Evolutionary conservation across 352 stramenopile species (phyloP), one percentile per base, ranked within the genome.

Genomic region (Thraustochytrium striatum): DNA sequence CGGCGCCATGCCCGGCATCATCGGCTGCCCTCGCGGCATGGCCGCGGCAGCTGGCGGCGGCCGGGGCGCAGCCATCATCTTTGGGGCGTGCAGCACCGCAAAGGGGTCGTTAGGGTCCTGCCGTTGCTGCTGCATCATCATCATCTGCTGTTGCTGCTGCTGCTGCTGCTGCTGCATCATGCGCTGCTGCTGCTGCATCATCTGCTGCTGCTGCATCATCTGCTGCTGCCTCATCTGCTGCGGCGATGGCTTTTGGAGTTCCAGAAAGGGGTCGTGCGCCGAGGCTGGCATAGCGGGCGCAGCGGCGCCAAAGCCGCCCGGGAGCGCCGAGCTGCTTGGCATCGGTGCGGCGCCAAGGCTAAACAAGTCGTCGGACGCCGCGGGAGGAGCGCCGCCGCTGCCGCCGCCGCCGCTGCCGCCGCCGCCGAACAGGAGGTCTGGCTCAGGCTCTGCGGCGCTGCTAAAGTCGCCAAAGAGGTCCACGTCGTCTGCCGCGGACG

Each of bases 41-140:
- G n/a, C n/a, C n/a, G n/a, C n/a, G n/a, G n/a, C n/a, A n/a, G n/a
- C n/a, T n/a, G n/a, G n/a, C n/a, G n/a, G n/a, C n/a, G n/a, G 30
- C 59, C 50, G 7, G 50, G 59, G 35, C 59, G 30, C 30, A 0
- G 25, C 11, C 11, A 68, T 21, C n/a, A 13, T 13, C 13, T 32
- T 30, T 5, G 65, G 35, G 16, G 32, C 35, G 41, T 73, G 62
- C 62, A 73, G 25, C 9, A 39, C 25, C 44, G 65, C 65, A 73
- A 73, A 73, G 13, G 62, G 62, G 44, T 73, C 62, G 1, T 75
- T 36, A 21, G 13, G 65, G 11, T 75, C 41, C 7, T 65, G 65
- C 1, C 1, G 65, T 72, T 75, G 65, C 16, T 21, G 32, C 30
- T 75, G 65, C 7, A 1, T 39, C 65, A 25, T 5, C 9, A 19